Conservation (phyloP, 192 early-diverging fungal species). For the Thoreauomyces humboldtii region DNA sequence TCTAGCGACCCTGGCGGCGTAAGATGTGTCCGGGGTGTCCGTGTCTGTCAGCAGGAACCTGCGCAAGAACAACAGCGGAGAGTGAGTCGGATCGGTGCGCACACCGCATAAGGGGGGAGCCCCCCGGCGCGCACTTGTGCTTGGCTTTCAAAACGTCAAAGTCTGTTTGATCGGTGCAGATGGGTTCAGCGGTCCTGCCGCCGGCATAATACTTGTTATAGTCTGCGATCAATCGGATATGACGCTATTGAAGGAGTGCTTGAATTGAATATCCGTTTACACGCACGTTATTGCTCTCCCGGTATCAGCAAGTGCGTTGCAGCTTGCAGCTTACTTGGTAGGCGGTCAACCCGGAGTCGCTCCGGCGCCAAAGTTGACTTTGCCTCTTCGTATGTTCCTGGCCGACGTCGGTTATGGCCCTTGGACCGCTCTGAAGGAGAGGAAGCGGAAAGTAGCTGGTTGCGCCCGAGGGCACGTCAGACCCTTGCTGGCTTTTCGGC, state of each 20-base stretch:
- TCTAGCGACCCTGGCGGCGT: conserved; percentile 77
- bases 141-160: conserved; percentile 68
- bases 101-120: not conserved
- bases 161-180: conserved; percentile 49
- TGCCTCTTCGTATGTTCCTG: no score
- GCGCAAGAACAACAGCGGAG: not conserved
- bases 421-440: no score
- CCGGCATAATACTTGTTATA: conserved; percentile 48
- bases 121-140: conserved; percentile 51
- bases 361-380: conserved; percentile 7
- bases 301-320: not conserved
- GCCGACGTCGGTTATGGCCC: no score
- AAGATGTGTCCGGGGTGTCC: conserved; percentile 44
- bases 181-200: not conserved
- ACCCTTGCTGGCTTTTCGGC: no score
- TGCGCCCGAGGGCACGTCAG: no score
- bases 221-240: conserved; percentile 59
- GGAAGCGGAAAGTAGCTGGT: no score
- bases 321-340: conserved; percentile 14
- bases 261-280: not conserved
- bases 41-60: conserved; percentile 60
- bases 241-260: conserved; percentile 19
- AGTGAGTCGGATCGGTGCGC: not conserved
- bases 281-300: not conserved
- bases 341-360: conserved; percentile 9